A percentile compares a stretch with the other conserved stretches of the same genome.
These are phyloP conservation scores for Fusarium nelsonii DNA, from an alignment of 2,329 filamentous ascomycete species.

Conservation along the genomic window DNA sequence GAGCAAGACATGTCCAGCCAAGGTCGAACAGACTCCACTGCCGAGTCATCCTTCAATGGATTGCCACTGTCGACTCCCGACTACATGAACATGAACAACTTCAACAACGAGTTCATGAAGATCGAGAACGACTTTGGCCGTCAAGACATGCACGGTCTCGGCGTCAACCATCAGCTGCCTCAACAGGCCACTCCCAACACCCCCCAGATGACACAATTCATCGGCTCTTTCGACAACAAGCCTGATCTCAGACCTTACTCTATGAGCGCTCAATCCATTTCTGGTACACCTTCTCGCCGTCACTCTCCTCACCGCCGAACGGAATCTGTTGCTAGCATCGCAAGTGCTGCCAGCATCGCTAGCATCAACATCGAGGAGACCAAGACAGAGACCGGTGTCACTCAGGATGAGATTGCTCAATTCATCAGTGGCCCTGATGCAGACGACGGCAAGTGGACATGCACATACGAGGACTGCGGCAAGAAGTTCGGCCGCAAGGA, in stretches of 20 bases:
- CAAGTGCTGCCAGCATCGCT: constrained; percentile 69
- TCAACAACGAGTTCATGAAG: constrained; percentile 61
- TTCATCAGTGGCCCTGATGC: constrained; percentile 80
- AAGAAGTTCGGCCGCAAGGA: constrained; percentile 97
- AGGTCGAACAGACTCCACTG: constrained; percentile 64
- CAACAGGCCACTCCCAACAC: constrained; percentile 67
- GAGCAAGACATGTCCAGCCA: constrained; percentile 68
- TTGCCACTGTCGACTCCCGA: constrained; percentile 66
- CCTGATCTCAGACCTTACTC: constrained; percentile 55
- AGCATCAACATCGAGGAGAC: constrained; percentile 74
- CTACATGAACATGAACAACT: constrained; percentile 67
- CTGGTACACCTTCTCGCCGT: constrained; percentile 37
- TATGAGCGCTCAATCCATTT: constrained; percentile 37
- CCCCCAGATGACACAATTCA: constrained; percentile 60
- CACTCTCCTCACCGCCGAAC: constrained; percentile 64
- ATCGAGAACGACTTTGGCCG: constrained; percentile 53
- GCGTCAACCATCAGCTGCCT: constrained; percentile 59
- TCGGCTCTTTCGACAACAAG: constrained; percentile 59
- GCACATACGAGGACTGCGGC: constrained; percentile 80
- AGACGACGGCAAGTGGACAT: constrained; percentile 82
- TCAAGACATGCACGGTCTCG: constrained; percentile 53
- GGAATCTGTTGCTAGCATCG: constrained; percentile 70
- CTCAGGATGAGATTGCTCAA: constrained; percentile 82
- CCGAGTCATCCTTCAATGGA: constrained; percentile 62
- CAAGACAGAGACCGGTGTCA: constrained; percentile 84